These are phyloP conservation scores for Pelargonium nanum DNA, from an alignment of 345 rosid genomes.

Conservation along the genomic window DNA sequence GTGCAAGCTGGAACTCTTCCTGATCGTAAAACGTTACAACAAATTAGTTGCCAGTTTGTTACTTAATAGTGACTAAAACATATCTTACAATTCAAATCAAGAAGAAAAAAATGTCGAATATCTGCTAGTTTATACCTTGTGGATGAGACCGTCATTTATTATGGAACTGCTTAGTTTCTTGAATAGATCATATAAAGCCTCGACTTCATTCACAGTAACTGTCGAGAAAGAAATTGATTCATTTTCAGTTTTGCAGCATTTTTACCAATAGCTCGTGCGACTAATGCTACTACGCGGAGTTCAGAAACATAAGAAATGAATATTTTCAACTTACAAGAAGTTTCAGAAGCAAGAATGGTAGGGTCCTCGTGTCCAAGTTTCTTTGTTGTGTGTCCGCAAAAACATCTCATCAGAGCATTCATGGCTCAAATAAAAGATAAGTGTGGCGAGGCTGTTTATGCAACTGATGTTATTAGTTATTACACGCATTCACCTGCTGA, in stretches of 20 bases:
- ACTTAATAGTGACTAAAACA: not conserved
- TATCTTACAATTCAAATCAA: not conserved
- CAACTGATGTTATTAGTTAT: not conserved
- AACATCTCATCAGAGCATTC: conserved; percentile 41
- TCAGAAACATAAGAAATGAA: not conserved
- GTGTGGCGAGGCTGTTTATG: too few relatives aligned
- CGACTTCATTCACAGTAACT: conserved; percentile 70
- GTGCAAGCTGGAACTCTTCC: conserved; percentile 50
- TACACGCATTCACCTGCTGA: not conserved
- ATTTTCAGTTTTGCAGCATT: too few relatives aligned
- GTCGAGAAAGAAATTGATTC: conserved; percentile 11
- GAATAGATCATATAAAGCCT: conserved; percentile 59
- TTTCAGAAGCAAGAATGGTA: conserved; percentile 57
- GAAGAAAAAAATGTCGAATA: not conserved
- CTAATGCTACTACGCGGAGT: too few relatives aligned
- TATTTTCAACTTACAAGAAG: conserved; percentile 54
- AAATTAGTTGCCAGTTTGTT: not conserved
- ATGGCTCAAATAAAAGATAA: conserved; percentile 19
- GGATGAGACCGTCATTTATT: conserved; percentile 37
- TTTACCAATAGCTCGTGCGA: too few relatives aligned
- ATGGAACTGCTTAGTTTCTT: conserved; percentile 55
- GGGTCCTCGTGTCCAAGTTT: conserved; percentile 38
- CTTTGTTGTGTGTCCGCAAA: conserved; percentile 26
- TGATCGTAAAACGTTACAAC: conserved; percentile 9
- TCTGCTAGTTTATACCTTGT: conserved; percentile 35